Evolutionary conservation across 352 stramenopile species (phyloP).

Genomic region (Pythium insidiosum): DNA sequence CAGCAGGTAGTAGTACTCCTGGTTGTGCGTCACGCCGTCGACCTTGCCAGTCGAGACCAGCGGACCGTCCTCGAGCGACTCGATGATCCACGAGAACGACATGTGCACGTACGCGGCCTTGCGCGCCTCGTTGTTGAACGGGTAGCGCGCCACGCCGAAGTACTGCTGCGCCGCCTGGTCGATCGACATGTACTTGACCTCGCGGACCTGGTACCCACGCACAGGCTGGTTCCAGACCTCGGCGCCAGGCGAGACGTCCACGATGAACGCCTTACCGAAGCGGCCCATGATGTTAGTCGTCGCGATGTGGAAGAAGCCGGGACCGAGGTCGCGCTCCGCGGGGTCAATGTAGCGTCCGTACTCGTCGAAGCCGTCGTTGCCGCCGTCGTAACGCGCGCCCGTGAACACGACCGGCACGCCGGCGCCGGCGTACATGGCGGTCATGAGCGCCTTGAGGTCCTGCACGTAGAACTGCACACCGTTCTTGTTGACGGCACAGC

Average conservation of each 20-base stretch:
- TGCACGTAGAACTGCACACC: slow-evolving; percentile 4
- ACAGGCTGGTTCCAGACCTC: slow-evolving; percentile 23
- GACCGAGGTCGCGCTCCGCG: slow-evolving; percentile 1
- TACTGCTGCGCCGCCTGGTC: neutral
- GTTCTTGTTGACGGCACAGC: neutral
- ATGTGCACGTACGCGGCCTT: slow-evolving; percentile 39
- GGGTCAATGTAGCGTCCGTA: neutral
- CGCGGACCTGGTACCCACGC: slow-evolving; percentile 15
- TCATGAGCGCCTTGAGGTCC: slow-evolving; percentile 19
- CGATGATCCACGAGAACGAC: slow-evolving; percentile 41
- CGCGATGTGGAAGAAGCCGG: slow-evolving; percentile 7
- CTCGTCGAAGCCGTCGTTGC: neutral
- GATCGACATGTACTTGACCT: neutral
- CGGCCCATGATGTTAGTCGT: slow-evolving; percentile 7
- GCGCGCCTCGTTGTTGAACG: slow-evolving; percentile 46
- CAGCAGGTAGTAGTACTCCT: slow-evolving; percentile 51
- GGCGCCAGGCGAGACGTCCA: slow-evolving; percentile 1
- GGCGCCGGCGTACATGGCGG: slow-evolving; percentile 4
- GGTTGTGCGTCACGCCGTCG: slow-evolving; percentile 32
- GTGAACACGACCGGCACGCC: neutral
- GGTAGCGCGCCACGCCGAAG: slow-evolving; percentile 15
- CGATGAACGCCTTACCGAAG: neutral
- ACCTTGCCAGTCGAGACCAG: slow-evolving; percentile 29
- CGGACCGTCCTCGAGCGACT: slow-evolving; percentile 33
- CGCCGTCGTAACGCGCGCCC: slow-evolving; percentile 1